These are phyloP conservation scores for Yamadazyma triangularis DNA, from an alignment of 1,139 yeast genomes.

Conservation along the genomic window DNA sequence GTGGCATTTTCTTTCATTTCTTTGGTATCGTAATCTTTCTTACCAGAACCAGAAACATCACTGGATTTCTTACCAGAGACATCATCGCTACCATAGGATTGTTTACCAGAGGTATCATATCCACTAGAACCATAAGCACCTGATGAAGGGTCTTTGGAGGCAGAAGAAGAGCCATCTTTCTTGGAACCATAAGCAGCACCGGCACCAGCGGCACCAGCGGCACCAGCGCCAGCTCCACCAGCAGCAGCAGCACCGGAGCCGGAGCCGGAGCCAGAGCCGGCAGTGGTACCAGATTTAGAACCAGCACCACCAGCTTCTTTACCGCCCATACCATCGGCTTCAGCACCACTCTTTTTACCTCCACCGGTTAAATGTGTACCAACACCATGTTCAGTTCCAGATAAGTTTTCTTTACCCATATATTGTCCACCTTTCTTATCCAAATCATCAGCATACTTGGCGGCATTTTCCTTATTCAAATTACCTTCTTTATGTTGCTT, in stretches of 20 bases:
- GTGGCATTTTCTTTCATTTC: conserved; percentile 9
- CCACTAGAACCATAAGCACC: conserved; percentile 11
- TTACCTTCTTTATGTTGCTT: conserved; percentile 28
- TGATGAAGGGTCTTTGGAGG: conserved; percentile 9
- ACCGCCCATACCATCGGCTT: conserved; percentile 8
- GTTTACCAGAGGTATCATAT: conserved; percentile 11
- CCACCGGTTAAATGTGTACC: conserved; percentile 21
- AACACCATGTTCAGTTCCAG: conserved; percentile 27
- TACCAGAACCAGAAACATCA: conserved; percentile 9
- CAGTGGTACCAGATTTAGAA: conserved; percentile 6
- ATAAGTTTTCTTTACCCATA: conserved; percentile 24
- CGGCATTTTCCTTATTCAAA: conserved; percentile 22
- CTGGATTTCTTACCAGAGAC: conserved; percentile 8
- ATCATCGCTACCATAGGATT: conserved; percentile 6
- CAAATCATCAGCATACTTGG: conserved; percentile 22
- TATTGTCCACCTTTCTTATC: conserved; percentile 26
- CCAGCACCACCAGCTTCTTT: conserved; percentile 9
- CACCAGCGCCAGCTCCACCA: conserved; percentile 9
- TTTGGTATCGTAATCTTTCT: conserved; percentile 7
- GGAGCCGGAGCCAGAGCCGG: conserved; percentile 7
- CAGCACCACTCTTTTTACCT: neutral
- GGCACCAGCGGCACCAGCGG: conserved; percentile 9
- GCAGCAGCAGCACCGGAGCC: conserved; percentile 11
- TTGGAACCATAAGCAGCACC: conserved; percentile 10
- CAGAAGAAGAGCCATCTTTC: conserved; percentile 3